Evolutionary conservation across 148 eudicot species (phyloP).

Genomic region (Cornus kousa): DNA sequence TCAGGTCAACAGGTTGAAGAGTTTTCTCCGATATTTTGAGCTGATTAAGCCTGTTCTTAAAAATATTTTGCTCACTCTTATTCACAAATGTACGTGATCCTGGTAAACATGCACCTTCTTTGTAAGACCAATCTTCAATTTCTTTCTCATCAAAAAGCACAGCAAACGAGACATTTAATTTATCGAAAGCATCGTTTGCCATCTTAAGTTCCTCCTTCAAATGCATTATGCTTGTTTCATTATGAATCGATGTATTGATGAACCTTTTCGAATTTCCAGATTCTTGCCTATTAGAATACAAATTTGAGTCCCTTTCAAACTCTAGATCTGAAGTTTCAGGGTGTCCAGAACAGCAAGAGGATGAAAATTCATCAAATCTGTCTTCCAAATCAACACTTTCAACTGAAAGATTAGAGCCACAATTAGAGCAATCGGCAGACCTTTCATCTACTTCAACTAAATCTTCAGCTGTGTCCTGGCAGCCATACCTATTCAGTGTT

Average conservation of each 20-base stretch:
- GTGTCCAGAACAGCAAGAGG: background rate
- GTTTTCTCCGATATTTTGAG: background rate
- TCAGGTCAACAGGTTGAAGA: conserved; percentile 12
- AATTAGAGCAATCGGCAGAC: conserved; percentile 24
- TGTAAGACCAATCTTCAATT: conserved; percentile 4
- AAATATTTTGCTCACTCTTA: background rate
- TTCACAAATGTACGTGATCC: conserved; percentile 11
- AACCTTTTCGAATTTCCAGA: conserved; percentile 6
- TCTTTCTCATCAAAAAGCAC: conserved; percentile 8
- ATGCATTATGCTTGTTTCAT: conserved; percentile 11
- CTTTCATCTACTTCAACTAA: conserved; percentile 16
- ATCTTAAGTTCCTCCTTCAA: conserved; percentile 28
- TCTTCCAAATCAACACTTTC: conserved; percentile 17
- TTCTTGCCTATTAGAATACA: conserved; percentile 11
- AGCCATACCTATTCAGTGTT: conserved; percentile 1
- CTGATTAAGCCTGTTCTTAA: conserved; percentile 10
- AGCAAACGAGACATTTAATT: conserved; percentile 25
- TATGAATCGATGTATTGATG: background rate
- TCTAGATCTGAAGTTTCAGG: conserved; percentile 2
- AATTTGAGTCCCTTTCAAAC: conserved; percentile 8
- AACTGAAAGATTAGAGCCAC: conserved; percentile 29
- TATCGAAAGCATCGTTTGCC: conserved; percentile 28
- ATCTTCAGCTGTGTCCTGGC: conserved; percentile 13
- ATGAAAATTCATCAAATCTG: conserved; percentile 13
- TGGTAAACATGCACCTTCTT: background rate